Percentiles rank a stretch among this genome's conserved stretches.
These are phyloP conservation scores for Carpinus fangiana DNA, from an alignment of 306 rosid species.

Conservation along the genomic window DNA sequence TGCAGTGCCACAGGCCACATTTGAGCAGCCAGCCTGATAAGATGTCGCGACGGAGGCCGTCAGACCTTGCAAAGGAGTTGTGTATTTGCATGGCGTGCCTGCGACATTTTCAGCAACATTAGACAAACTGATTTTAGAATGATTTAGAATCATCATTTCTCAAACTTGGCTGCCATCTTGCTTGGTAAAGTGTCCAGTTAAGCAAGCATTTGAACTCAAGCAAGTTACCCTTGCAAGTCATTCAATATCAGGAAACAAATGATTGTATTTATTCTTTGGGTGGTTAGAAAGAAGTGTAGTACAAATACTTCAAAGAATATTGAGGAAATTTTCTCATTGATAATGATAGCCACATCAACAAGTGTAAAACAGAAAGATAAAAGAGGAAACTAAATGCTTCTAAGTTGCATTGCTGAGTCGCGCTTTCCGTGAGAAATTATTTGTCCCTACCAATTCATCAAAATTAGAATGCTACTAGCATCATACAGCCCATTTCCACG, in stretches of 20 bases:
- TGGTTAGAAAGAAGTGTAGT: not conserved
- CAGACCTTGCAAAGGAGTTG: slow-evolving; percentile 85
- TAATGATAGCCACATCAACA: not conserved
- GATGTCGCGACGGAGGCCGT: slow-evolving; percentile 63
- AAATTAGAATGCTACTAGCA: too few relatives aligned
- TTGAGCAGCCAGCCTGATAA: slow-evolving; percentile 67
- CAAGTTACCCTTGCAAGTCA: not conserved
- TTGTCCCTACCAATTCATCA: too few relatives aligned
- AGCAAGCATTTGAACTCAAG: slow-evolving; percentile 11
- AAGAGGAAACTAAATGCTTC: too few relatives aligned
- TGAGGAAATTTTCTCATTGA: not conserved
- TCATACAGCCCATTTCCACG: too few relatives aligned
- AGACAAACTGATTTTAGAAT: not conserved
- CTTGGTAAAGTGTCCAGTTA: not conserved
- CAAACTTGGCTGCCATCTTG: slow-evolving; percentile 12
- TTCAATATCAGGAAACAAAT: not conserved
- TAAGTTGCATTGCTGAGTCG: too few relatives aligned
- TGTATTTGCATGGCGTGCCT: slow-evolving; percentile 87
- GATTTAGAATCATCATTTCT: not conserved
- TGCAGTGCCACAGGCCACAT: slow-evolving; percentile 70
- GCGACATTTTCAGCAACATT: slow-evolving; percentile 30
- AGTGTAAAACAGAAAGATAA: too few relatives aligned
- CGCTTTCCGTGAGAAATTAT: too few relatives aligned
- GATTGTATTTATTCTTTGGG: not conserved
- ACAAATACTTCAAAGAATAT: not conserved